Evolutionary conservation across 2,329 filamentous ascomycete genomes (phyloP).

Genomic region (Mariannaea sp.): DNA sequence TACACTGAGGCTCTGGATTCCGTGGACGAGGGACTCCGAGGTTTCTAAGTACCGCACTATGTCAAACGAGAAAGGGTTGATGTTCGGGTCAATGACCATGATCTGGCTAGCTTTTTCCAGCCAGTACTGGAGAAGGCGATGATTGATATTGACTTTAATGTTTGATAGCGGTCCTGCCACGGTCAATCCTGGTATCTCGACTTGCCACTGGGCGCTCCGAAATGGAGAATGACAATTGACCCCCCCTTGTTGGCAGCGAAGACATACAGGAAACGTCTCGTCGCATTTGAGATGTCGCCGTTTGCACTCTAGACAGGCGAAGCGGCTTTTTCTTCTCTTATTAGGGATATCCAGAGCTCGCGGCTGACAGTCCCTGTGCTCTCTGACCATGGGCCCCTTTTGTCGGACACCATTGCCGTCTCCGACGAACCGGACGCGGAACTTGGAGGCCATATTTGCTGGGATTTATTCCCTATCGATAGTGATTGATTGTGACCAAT

Average conservation of each 20-base stretch:
- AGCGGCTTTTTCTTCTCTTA: background rate
- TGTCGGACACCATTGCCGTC: too few relatives aligned
- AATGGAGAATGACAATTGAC: background rate
- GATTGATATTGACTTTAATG: background rate
- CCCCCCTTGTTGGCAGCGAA: background rate
- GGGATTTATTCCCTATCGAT: too few relatives aligned
- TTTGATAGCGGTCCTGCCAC: background rate
- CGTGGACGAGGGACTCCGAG: background rate
- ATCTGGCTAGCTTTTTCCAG: background rate
- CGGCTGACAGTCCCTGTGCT: too few relatives aligned
- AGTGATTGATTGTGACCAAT: too few relatives aligned
- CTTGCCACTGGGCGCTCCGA: background rate
- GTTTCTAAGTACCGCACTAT: background rate
- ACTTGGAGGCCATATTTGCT: too few relatives aligned
- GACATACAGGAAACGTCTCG: background rate
- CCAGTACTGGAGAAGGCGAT: background rate
- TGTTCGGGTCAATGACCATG: background rate
- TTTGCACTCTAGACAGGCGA: background rate
- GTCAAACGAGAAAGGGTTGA: slow-evolving; percentile 13
- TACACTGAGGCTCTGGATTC: background rate
- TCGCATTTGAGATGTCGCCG: background rate
- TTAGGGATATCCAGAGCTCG: too few relatives aligned
- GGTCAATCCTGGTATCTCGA: background rate
- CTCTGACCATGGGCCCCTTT: too few relatives aligned
- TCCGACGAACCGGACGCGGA: too few relatives aligned